Evolutionary conservation across 2,329 filamentous ascomycete species (phyloP).

Genomic region (Aspergillus pseudoviridinutans): DNA sequence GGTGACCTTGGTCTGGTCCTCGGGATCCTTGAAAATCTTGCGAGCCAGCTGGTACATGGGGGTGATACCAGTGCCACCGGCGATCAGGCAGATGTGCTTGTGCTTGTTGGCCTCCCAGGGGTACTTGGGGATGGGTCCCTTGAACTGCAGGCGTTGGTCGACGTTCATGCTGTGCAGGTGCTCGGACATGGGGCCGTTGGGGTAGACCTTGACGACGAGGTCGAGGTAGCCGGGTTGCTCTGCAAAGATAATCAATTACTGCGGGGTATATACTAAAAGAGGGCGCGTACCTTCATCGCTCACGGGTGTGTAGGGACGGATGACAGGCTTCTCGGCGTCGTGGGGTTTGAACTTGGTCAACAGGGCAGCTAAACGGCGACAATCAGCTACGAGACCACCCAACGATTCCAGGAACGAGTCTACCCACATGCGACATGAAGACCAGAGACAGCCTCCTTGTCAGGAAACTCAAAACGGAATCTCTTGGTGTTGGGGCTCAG

Average conservation of each 20-base stretch:
- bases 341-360: conserved; percentile 87
- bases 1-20: conserved; percentile 96
- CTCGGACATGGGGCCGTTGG: conserved; percentile 83
- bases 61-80: conserved; percentile 95
- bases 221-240: conserved; percentile 77
- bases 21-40: conserved; percentile 90
- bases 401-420: not conserved
- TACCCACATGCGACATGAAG: conserved; percentile 68
- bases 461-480: conserved; percentile 81
- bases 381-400: conserved; percentile 1
- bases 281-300: conserved; percentile 67
- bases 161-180: conserved; percentile 80
- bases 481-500: conserved; percentile 96
- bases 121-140: conserved; percentile 95
- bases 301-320: conserved; percentile 89
- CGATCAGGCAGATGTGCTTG: conserved; percentile 65
- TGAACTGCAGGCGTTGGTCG: conserved; percentile 81
- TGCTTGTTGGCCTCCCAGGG: conserved; percentile 88
- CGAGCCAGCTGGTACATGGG: conserved; percentile 96
- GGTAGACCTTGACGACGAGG: conserved; percentile 88
- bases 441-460: conserved; percentile 79
- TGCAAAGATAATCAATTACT: conserved; percentile 31
- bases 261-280: not conserved
- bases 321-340: conserved; percentile 77
- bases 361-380: conserved; percentile 57